Conservation (phyloP, 1,139 yeast species). For the Candida sp. region DNA sequence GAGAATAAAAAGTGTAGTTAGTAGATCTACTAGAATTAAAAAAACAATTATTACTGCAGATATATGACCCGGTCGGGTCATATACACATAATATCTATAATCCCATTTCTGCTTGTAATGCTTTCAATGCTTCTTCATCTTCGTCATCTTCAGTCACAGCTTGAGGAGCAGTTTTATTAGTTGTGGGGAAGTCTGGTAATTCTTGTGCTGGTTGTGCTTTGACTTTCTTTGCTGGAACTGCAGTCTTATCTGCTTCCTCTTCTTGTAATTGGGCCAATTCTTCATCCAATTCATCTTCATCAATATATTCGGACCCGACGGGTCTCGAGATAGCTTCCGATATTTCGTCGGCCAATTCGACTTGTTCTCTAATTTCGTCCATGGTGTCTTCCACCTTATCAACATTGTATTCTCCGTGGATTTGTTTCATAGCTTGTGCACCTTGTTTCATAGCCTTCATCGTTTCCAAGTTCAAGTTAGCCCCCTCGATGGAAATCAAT, state of each 20-base stretch:
- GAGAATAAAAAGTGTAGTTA: background rate
- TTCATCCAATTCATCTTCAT: constrained; percentile 84
- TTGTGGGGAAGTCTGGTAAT: constrained; percentile 50
- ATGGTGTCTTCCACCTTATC: constrained; percentile 98
- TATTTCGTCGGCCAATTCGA: constrained; percentile 91
- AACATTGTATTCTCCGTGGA: constrained; percentile 91
- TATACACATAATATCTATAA: too few species aligned
- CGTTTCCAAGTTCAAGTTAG: constrained; percentile 94
- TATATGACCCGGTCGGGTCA: too few species aligned
- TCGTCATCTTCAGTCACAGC: constrained; percentile 64
- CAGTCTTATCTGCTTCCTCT: constrained; percentile 57
- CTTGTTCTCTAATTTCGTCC: constrained; percentile 98
- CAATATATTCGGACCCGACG: constrained; percentile 69
- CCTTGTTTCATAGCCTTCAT: constrained; percentile 99
- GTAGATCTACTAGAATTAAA: background rate
- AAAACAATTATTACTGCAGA: background rate
- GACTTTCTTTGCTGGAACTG: constrained; percentile 13
- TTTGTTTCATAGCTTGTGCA: constrained; percentile 93
- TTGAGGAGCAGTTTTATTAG: constrained; percentile 34
- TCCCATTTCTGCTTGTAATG: constrained; percentile 95
- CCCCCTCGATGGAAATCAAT: constrained; percentile 86
- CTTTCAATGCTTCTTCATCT: constrained; percentile 88
- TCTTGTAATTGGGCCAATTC: constrained; percentile 88
- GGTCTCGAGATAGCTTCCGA: constrained; percentile 96
- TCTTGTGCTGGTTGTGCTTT: constrained; percentile 16